These are phyloP conservation scores for Trichoderma aggressivum DNA, from an alignment of 2,329 filamentous ascomycete species.

Conservation along the genomic window DNA sequence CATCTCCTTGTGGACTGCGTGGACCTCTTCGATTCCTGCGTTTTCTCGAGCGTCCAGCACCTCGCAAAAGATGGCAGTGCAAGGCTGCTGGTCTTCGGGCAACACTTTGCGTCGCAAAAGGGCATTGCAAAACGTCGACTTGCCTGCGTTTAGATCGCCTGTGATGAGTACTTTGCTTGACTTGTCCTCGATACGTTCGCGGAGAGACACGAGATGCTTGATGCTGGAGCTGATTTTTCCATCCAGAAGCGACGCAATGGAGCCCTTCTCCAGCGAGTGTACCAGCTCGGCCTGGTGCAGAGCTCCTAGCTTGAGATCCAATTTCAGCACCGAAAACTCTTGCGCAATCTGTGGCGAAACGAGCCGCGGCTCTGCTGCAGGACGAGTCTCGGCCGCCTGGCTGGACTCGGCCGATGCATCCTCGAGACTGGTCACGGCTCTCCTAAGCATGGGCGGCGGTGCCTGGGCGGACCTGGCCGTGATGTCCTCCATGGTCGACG, in stretches of 20 bases:
- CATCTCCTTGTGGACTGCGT: constrained; percentile 81
- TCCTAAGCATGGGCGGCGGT: constrained; percentile 55
- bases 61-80: constrained; percentile 97
- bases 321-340: constrained; percentile 91
- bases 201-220: constrained; percentile 79
- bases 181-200: constrained; percentile 94
- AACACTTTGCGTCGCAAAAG: constrained; percentile 85
- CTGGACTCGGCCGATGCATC: constrained; percentile 64
- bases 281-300: constrained; percentile 86
- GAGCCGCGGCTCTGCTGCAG: constrained; percentile 69
- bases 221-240: constrained; percentile 93
- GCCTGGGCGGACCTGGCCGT: constrained; percentile 32
- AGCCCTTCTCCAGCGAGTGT: constrained; percentile 88
- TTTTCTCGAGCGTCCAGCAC: constrained; percentile 92
- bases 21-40: constrained; percentile 86
- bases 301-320: constrained; percentile 87
- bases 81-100: constrained; percentile 96
- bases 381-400: constrained; percentile 60
- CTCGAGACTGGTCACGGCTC: constrained; percentile 63
- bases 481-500: constrained; percentile 55
- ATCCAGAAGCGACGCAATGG: constrained; percentile 85
- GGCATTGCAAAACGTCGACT: constrained; percentile 99
- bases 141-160: constrained; percentile 93
- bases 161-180: constrained; percentile 96
- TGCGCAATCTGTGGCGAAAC: constrained; percentile 91